Evolutionary conservation across 441 rosid genomes (phyloP), one percentile per base, ranked within the genome.

Genomic region (Oxalis stricta): DNA sequence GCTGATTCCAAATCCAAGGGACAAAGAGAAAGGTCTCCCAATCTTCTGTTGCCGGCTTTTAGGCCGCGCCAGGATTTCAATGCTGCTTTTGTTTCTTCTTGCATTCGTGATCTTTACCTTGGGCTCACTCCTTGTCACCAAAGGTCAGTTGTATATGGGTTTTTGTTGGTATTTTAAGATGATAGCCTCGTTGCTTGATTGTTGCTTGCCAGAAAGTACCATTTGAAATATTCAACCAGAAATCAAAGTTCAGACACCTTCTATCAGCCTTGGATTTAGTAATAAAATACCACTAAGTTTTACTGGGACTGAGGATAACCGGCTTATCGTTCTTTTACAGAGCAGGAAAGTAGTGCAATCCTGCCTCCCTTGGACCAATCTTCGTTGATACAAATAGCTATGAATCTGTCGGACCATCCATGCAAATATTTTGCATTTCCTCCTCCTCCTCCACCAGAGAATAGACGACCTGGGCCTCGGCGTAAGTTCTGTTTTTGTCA

Each of bases 361-460:
- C 12, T 12, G 10, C 30, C 63, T 13, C n/a, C 44, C 41, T 23
- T 42, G 18, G 16, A 23, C 42, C 49, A 53, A 19, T 36, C 52
- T n/a, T n/a, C n/a, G n/a, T n/a, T n/a, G n/a, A n/a, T n/a, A n/a
- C n/a, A n/a, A n/a, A n/a, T n/a, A 29, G 38, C 19, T 12, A 10
- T 13, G 15, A 37, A 56, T 22, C 53, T 52, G 18, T 43, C 30
- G 3, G 42, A 29, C 44, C 87, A 81, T 68, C 79, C 72, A 1
- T 84, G 95, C 16, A 44, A 55, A 36, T 68, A 66, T 36, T 77
- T 83, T 59, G 52, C 79, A n/a, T 61, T 76, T 45, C 91, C 96
- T 59, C 91, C 94, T 53, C 94, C 96, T 13, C 91, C 96, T 43
- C 85, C 88, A 30, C 68, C 77, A 51, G 64, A 54, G 60, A 39